Evolutionary conservation across 2,329 filamentous ascomycete species (phyloP), one percentile per base, ranked within the genome.

Genomic region (Colletotrichum truncatum): DNA sequence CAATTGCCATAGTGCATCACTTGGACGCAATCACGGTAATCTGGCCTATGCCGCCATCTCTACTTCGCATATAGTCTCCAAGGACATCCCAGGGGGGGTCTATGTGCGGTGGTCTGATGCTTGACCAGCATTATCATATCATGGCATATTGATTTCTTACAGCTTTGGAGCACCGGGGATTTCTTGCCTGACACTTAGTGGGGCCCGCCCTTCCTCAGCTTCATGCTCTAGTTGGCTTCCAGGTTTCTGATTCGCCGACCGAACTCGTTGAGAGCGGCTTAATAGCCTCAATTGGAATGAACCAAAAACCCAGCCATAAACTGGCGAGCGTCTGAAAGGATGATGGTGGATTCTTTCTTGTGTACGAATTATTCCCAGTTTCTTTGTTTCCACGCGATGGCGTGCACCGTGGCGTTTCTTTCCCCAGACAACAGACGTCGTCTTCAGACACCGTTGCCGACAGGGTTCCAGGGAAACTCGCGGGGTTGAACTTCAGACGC

Each of bases 131-230:
- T 57, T 18, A 64, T 66, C 63, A 66, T 51, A 64, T 64, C 59
- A 58, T 66, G 36, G 30, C 64, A 57, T 48, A 45, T 56, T 48
- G 43, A 52, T 52, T 56, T 66, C 59, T 64, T 64, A 58, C 64
- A 65, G 62, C 26, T 62, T 55, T 52, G 59, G 58, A 64, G 58
- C 46, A 52, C 32, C 45, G 46, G 64, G 52, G 59, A 58, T 63
- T 64, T 48, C 21, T 52, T 52, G 46, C 59, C 59, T 58, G 51
- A 58, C 46, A 64, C 36, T 9, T 48, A n/a, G 63, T 66, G 63
- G 63, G 26, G 21, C 34, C 43, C 46, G 26, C 26, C 41, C 38
- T 25, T 58, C 36, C 16, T 64, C 52, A 52, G 30, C 43, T 64
- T 64, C 36, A 66, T 64, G 64, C 64, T 34, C 21, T n/a, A 30